These are phyloP conservation scores for Mrakia hoshinonis DNA, from an alignment of 768 basidiomycete genomes.

Conservation along the genomic window DNA sequence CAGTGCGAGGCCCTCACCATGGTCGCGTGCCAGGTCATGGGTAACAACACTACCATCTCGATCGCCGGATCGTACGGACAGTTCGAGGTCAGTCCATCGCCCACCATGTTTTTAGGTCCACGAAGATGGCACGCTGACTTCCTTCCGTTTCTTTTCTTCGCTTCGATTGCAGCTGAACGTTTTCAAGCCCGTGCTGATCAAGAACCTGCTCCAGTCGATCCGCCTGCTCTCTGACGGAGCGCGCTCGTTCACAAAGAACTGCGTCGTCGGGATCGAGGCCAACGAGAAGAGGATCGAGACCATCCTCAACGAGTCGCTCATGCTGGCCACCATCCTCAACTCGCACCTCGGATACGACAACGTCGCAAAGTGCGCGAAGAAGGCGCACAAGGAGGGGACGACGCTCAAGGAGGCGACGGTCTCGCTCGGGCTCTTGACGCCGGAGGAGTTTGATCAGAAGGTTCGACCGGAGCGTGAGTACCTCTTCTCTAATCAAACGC, in stretches of 20 bases:
- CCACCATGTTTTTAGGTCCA: conserved; percentile 6
- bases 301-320: conserved; percentile 86
- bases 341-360: conserved; percentile 94
- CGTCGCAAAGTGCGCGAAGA: conserved; percentile 97
- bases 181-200: conserved; percentile 98
- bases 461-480: conserved; percentile 47
- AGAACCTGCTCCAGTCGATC: conserved; percentile 93
- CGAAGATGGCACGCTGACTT: no score
- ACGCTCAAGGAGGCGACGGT: conserved; percentile 94
- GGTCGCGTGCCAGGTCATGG: conserved; percentile 98
- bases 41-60: conserved; percentile 87
- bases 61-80: conserved; percentile 91
- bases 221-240: conserved; percentile 87
- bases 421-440: conserved; percentile 68
- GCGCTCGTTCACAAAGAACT: conserved; percentile 93
- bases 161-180: conserved; percentile 66
- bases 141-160: not conserved
- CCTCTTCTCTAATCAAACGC: no score
- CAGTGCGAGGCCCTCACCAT: conserved; percentile 98
- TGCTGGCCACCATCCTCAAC: conserved; percentile 97
- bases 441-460: conserved; percentile 88
- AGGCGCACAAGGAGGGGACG: conserved; percentile 96
- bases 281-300: conserved; percentile 88
- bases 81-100: conserved; percentile 65
- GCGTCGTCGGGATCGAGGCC: conserved; percentile 89